Base-by-base conservation (phyloP, 495 filamentous ascomycete genomes). In the Neurospora intermedia region DNA sequence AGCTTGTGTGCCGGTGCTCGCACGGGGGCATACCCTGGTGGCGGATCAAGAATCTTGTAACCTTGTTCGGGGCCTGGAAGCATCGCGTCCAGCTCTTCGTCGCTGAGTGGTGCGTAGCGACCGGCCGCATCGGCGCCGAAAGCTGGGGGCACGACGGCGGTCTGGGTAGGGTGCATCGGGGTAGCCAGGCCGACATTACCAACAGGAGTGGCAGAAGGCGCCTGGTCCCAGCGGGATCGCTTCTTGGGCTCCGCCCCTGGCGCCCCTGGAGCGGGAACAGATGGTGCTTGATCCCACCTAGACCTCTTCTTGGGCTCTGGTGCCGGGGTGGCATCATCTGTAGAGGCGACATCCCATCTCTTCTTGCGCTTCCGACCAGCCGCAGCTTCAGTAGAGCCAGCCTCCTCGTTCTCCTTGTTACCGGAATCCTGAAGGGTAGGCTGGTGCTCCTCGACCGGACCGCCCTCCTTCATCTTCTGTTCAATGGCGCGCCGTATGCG, bases 11-110 rank as follows among this genome's bases (percentile, higher is more conserved):
- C 87, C 41, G 92, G 89, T 13, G 89, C 90, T 73, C 91, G 88
- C 27, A 93, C 89, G n/a, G 93, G 93, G 59, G 91, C 92, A 81
- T 97, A 98, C 59, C 96, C 96, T 1, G 96, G 92, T 42, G 96
- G 96, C 13, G 94, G 94, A 10, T 97, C 93, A 23, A 98, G 87
- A 74, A 97, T 91, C 78, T 97, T 92, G 87, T 96, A 99, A 42
- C 96, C 96, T 77, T 98, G 92, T 10, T 88, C 86, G 41, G 81
- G 80, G 13, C 84, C 84, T 10, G 96, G 96, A 4, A 99, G 87
- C 89, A 98, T 93, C 76, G 91, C 83, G 81, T 99, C 92, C 41
- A 99, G 89, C 76, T 97, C 94, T 81, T 98, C 96, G 80, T 99
- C 96, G 43, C 94, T 93, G 70, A 96, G 84, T 1, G 91, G 86